These are phyloP conservation scores for Kodamaea plutei DNA, from an alignment of 1,139 yeast species.

Conservation along the genomic window DNA sequence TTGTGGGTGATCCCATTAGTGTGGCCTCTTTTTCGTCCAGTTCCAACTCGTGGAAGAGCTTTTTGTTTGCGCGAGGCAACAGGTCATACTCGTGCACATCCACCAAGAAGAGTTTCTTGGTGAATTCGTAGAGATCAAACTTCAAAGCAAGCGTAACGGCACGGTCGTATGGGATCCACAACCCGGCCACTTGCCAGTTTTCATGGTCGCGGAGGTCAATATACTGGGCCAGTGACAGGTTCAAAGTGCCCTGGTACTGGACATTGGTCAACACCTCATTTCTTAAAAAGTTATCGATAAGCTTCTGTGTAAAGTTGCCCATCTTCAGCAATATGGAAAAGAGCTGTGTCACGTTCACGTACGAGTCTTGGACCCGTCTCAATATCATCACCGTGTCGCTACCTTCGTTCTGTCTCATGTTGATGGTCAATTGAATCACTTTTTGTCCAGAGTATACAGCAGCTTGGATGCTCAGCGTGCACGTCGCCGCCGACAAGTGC, in stretches of 20 bases:
- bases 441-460: conserved; percentile 38
- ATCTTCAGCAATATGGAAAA: conserved; percentile 30
- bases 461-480: conserved; percentile 22
- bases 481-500: conserved; percentile 26
- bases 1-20: conserved; percentile 16
- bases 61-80: conserved; percentile 26
- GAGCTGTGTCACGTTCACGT: conserved; percentile 38
- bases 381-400: conserved; percentile 21
- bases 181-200: conserved; percentile 27
- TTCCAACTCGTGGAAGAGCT: conserved; percentile 5
- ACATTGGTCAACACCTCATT: conserved; percentile 33
- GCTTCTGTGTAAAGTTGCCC: conserved; percentile 23
- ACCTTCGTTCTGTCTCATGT: conserved; percentile 7
- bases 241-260: conserved; percentile 27
- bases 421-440: conserved; percentile 33
- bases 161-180: conserved; percentile 46
- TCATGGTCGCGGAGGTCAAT: conserved; percentile 30
- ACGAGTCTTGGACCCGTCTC: conserved; percentile 45
- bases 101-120: conserved; percentile 37
- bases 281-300: conserved; percentile 27
- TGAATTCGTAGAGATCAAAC: conserved; percentile 40
- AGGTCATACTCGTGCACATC: conserved; percentile 46
- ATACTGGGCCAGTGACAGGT: conserved; percentile 13
- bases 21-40: conserved; percentile 11
- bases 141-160: conserved; percentile 40